Percentiles rank a stretch among this genome's conserved stretches.
These are phyloP conservation scores for Rhodotorula kratochvilovae DNA, from an alignment of 768 basidiomycete species.

Conservation along the genomic window DNA sequence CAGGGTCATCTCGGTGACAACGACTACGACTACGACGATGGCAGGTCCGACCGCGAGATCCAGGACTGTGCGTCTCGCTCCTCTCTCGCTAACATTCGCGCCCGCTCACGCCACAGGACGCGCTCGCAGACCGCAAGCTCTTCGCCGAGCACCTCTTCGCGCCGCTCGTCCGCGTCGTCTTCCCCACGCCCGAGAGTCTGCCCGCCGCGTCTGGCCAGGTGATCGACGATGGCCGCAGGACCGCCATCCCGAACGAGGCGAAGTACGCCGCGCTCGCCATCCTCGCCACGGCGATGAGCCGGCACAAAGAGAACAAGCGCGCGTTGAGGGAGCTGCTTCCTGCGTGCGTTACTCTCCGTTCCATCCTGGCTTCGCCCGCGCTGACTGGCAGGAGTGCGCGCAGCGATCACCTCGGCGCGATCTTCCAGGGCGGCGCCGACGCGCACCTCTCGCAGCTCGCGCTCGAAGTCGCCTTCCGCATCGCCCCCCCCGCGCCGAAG, in stretches of 20 bases:
- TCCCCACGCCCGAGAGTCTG: neutral
- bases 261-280: slow-evolving; percentile 15
- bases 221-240: neutral
- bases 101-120: neutral
- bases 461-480: slow-evolving; percentile 15
- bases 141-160: neutral
- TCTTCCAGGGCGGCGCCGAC: slow-evolving; percentile 6
- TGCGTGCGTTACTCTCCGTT: neutral
- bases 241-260: neutral
- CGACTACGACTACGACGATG: neutral
- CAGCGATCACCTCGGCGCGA: slow-evolving; percentile 8
- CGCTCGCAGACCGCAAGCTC: neutral
- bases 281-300: slow-evolving; percentile 1
- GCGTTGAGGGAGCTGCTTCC: neutral
- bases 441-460: slow-evolving; percentile 8
- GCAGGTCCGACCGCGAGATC: neutral
- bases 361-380: neutral
- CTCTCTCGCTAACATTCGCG: too few relatives aligned
- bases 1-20: neutral
- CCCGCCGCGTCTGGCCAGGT: neutral
- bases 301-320: slow-evolving; percentile 10
- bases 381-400: neutral
- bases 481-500: neutral
- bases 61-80: neutral
- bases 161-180: neutral